Conservation (phyloP, 495 filamentous ascomycete genomes). For the Aspergillus hancockii region DNA sequence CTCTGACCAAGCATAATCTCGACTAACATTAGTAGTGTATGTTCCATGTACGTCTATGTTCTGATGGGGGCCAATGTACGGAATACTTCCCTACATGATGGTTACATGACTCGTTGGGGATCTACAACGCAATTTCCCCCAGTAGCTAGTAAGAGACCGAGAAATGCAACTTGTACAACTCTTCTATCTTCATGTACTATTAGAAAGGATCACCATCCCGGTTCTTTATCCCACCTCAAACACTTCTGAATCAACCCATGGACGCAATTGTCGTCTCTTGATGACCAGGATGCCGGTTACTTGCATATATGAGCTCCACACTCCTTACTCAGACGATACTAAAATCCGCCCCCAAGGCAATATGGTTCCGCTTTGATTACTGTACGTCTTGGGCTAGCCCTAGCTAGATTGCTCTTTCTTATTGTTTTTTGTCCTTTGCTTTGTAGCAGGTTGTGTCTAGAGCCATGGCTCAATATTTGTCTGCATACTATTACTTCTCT, state of each 20-base stretch:
- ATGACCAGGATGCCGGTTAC: not conserved
- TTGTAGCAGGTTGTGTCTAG: not conserved
- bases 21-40: not conserved
- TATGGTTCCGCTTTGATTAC: not conserved
- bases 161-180: not conserved
- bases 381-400: not conserved
- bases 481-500: not conserved
- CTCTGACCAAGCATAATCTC: not conserved
- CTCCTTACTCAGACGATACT: not conserved
- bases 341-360: not conserved
- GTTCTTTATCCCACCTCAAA: not conserved
- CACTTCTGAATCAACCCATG: not conserved
- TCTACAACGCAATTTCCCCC: no score
- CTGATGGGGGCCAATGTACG: not conserved
- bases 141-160: not conserved
- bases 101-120: no score
- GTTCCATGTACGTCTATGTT: not conserved
- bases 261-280: not conserved
- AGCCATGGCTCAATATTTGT: no score
- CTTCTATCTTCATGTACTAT: not conserved
- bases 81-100: not conserved
- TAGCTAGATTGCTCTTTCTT: not conserved
- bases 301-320: not conserved
- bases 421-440: not conserved
- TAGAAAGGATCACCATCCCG: not conserved